Percentiles rank a stretch among this genome's conserved stretches.
These are phyloP conservation scores for Diaporthe helianthi DNA, from an alignment of 2,329 filamentous ascomycete genomes.

Conservation along the genomic window DNA sequence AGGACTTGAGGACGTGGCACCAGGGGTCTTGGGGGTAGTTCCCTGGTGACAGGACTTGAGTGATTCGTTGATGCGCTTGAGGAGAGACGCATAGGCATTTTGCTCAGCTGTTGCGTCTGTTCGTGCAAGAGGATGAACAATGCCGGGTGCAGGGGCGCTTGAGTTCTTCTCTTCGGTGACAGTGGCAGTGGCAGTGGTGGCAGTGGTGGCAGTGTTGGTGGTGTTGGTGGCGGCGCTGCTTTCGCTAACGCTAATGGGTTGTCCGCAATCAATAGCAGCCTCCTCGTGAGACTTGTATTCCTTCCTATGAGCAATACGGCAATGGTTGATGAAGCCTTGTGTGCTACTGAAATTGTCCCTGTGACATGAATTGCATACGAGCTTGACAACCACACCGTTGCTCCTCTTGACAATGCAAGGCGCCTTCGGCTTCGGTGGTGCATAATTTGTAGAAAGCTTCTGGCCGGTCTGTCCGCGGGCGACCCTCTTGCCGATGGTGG, in stretches of 20 bases:
- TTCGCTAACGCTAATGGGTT: constrained; percentile 77
- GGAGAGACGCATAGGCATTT: constrained; percentile 58
- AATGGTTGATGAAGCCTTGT: constrained; percentile 99
- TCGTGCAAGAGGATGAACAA: constrained; percentile 69
- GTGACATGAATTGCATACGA: constrained; percentile 88
- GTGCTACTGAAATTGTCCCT: constrained; percentile 94
- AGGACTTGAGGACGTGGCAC: constrained; percentile 37
- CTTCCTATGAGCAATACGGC: constrained; percentile 90
- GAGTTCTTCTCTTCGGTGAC: constrained; percentile 51
- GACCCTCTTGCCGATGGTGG: constrained; percentile 56
- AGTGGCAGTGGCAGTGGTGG: constrained; percentile 53
- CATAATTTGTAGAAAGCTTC: constrained; percentile 73
- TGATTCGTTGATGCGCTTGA: constrained; percentile 61
- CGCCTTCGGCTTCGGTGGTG: constrained; percentile 78
- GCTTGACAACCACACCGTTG: constrained; percentile 85
- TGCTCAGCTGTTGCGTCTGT: constrained; percentile 61
- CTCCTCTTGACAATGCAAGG: constrained; percentile 86
- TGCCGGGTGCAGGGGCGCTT: constrained; percentile 49
- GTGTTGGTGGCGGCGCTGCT: constrained; percentile 53
- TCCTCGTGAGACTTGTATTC: constrained; percentile 97
- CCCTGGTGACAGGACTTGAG: constrained; percentile 60
- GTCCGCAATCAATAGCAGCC: constrained; percentile 86
- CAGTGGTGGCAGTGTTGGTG: constrained; percentile 53
- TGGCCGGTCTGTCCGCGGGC: constrained; percentile 60
- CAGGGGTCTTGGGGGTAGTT: constrained; percentile 57